Percentiles rank a stretch among this genome's conserved stretches.
Conservation (phyloP, 2,329 filamentous ascomycete genomes). For the Phaeomoniella chlamydospora region DNA sequence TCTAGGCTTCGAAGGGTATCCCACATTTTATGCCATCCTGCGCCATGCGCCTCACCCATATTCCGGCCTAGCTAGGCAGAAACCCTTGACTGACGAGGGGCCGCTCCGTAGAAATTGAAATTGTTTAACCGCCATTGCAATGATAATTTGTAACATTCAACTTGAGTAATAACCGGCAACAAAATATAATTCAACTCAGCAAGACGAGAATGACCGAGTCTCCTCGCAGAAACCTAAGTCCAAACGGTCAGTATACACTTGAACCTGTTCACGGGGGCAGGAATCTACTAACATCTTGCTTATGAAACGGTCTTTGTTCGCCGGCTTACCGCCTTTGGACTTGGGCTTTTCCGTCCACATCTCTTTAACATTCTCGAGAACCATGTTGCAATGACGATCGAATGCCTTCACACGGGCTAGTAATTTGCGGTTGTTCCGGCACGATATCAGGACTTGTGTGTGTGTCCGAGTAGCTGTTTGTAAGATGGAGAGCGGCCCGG, state of each 20-base stretch:
- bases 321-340: conserved; percentile 62
- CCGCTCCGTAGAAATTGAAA: too few relatives aligned
- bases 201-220: conserved; percentile 81
- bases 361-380: conserved; percentile 92
- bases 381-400: conserved; percentile 98
- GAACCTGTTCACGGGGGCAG: conserved; percentile 2
- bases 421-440: conserved; percentile 96
- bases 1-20: too few relatives aligned
- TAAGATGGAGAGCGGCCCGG: conserved; percentile 77
- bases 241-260: conserved; percentile 3
- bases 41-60: conserved; percentile 1
- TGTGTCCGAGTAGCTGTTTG: conserved; percentile 92
- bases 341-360: conserved; percentile 97
- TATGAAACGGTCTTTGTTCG: conserved; percentile 97
- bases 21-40: conserved; percentile 6
- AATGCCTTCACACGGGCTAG: conserved; percentile 96
- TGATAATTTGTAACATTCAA: too few relatives aligned
- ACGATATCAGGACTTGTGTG: conserved; percentile 90
- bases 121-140: too few relatives aligned
- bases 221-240: conserved; percentile 61
- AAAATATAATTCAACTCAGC: conserved; percentile 52
- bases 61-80: not conserved
- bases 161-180: conserved; percentile 4
- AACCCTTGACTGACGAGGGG: conserved; percentile 5
- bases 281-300: conserved; percentile 68